Evolutionary conservation across 768 basidiomycete genomes (phyloP), one percentile per base, ranked within the genome.

Genomic region (Cystofilobasidium capitatum): DNA sequence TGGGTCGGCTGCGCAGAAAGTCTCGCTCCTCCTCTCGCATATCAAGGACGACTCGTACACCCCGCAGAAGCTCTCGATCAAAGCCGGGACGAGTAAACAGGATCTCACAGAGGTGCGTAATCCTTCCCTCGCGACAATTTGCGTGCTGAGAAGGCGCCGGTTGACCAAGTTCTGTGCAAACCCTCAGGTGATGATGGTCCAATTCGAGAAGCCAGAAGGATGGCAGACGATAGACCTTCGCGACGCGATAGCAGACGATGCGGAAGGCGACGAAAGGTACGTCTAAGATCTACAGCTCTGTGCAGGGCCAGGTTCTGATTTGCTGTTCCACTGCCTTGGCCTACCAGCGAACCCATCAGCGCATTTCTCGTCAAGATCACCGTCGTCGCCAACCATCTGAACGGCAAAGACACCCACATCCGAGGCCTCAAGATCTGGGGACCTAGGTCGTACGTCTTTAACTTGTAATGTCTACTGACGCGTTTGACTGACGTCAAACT

Each of bases 341-440:
- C 26, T 26, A 1, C 35, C 73, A 94, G 92, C 66, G 89, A 87
- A 75, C 88, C 91, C 0, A 83, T 97, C 16, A 84, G 88, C 71
- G 89, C 90, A 2, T 92, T 94, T 73, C 84, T 97, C 13, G 78
- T 99, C 3, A 91, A 98, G 76, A 81, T 98, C 49, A 86, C 93
- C 67, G 83, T 99, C 58, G 81, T 91, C 17, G 85, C 88, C 26
- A 99, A 98, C 75, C 92, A 98, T 75, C 88, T 96, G 86, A 97
- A 93, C 72, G 96, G 96, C 8, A 98, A 98, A 75, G 96, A 99
- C 77, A 98, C 96, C 12, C 96, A 99, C 78, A 89, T 99, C 22
- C 85, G 96, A 16, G 93, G 94, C 4, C 77, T 98, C 45, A 85
- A 82, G 40, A 82, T 97, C n/a, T 83, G 91, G 63, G 94, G 91